These are phyloP conservation scores for Penicillium ochrochloron DNA, from an alignment of 495 filamentous ascomycete species.

Conservation along the genomic window DNA sequence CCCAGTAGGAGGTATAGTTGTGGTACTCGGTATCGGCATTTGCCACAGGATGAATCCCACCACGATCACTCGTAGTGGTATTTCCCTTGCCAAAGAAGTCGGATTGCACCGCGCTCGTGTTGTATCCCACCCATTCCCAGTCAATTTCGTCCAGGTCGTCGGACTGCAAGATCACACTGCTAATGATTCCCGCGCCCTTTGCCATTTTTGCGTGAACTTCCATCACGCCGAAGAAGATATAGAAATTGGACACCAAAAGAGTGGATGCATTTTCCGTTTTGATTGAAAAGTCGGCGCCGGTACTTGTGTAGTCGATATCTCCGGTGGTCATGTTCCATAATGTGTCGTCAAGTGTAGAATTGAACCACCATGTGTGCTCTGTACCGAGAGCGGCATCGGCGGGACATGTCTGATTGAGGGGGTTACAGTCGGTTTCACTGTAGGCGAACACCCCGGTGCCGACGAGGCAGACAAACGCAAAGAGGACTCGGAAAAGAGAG, in stretches of 20 bases:
- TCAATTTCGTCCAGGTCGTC: constrained; percentile 89
- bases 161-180: constrained; percentile 78
- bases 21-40: constrained; percentile 67
- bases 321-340: constrained; percentile 67
- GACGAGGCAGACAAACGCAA: neutral
- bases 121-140: constrained; percentile 61
- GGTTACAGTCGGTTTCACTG: constrained; percentile 59
- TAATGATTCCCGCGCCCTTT: constrained; percentile 72
- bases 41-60: constrained; percentile 44
- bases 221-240: constrained; percentile 76
- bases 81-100: constrained; percentile 90
- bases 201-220: constrained; percentile 67
- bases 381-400: constrained; percentile 77
- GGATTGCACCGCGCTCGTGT: constrained; percentile 66
- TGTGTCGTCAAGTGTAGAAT: constrained; percentile 66
- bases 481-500: neutral
- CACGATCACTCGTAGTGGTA: constrained; percentile 70
- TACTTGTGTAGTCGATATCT: constrained; percentile 62
- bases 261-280: constrained; percentile 57
- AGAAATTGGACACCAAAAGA: constrained; percentile 63
- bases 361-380: constrained; percentile 72
- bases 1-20: constrained; percentile 85
- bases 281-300: constrained; percentile 68
- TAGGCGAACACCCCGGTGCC: neutral
- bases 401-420: constrained; percentile 62